A percentile compares a stretch with the other conserved stretches of the same genome.
phyloP scores from a whole-genome alignment of 352 stramenopile genomes.

The Globisporangium parvum region DNA sequence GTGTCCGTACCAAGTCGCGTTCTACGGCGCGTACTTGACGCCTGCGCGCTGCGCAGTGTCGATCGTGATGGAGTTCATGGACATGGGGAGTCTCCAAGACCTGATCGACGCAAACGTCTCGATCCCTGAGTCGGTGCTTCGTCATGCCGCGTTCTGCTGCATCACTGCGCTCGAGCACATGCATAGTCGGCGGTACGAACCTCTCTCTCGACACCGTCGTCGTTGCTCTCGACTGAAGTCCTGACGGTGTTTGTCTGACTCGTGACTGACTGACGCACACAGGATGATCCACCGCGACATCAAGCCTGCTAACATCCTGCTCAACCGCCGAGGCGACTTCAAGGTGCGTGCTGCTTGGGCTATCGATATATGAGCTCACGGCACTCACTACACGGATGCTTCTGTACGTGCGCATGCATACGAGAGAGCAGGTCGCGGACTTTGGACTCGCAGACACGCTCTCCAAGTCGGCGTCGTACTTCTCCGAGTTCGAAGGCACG shows the following conservation, averaged over 20 bases:
- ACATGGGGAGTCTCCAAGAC: conserved; percentile 85
- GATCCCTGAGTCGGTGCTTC: conserved; percentile 51
- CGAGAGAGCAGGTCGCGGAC: conserved; percentile 44
- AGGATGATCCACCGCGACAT: conserved; percentile 88
- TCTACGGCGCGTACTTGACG: conserved; percentile 86
- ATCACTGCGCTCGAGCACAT: conserved; percentile 82
- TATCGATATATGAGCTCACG: neutral
- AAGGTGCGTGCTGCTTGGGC: conserved; percentile 35
- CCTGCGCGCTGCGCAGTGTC: conserved; percentile 65
- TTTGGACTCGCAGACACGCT: conserved; percentile 77
- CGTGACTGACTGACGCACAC: neutral
- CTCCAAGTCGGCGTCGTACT: conserved; percentile 70
- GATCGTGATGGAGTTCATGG: conserved; percentile 93
- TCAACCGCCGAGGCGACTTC: conserved; percentile 80
- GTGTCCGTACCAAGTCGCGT: conserved; percentile 83
- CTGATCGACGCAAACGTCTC: conserved; percentile 41
- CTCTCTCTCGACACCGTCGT: too few relatives aligned
- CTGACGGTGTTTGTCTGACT: neutral
- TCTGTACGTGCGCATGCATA: neutral
- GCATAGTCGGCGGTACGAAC: conserved; percentile 53
- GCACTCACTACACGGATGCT: neutral
- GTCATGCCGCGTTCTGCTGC: conserved; percentile 77
- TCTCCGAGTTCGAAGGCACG: conserved; percentile 87
- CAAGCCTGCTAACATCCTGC: conserved; percentile 88
- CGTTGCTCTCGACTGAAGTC: neutral